A percentile compares a stretch with the other conserved stretches of the same genome.
These are phyloP conservation scores for Trichoderma atrobrunneum DNA, from an alignment of 2,329 filamentous ascomycete species.

Conservation along the genomic window DNA sequence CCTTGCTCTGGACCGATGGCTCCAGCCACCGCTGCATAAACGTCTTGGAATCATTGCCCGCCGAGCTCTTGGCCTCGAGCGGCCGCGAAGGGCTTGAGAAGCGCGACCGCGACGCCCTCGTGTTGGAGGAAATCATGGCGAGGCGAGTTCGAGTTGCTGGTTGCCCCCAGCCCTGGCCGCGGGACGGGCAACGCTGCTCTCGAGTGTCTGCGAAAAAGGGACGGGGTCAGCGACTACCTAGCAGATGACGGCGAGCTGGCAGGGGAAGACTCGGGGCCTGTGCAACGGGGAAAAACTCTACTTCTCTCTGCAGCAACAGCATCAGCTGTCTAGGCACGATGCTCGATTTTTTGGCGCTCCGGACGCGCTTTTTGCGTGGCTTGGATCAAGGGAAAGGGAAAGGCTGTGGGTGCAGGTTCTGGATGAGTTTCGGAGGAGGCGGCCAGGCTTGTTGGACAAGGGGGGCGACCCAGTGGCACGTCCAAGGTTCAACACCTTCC, in stretches of 20 bases:
- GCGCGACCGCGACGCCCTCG: constrained; percentile 53
- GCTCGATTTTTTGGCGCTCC: constrained; percentile 24
- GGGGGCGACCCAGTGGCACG: constrained; percentile 24
- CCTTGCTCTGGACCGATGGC: constrained; percentile 55
- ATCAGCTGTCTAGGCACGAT: constrained; percentile 35
- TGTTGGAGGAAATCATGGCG: constrained; percentile 43
- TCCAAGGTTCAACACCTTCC: constrained; percentile 21
- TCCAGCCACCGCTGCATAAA: constrained; percentile 60
- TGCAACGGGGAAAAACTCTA: constrained; percentile 19
- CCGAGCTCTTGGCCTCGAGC: constrained; percentile 38
- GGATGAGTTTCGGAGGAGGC: constrained; percentile 27
- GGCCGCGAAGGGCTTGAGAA: constrained; percentile 53
- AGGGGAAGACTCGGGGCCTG: background rate
- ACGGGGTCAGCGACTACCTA: constrained; percentile 23
- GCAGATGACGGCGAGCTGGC: constrained; percentile 6
- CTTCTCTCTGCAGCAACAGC: constrained; percentile 32
- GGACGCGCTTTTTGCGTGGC: constrained; percentile 33
- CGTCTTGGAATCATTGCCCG: constrained; percentile 40
- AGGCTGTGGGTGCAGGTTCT: constrained; percentile 25
- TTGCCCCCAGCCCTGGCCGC: constrained; percentile 24
- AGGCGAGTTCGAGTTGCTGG: constrained; percentile 17
- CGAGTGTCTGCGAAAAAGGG: constrained; percentile 25
- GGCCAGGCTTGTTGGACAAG: constrained; percentile 27
- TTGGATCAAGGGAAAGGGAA: constrained; percentile 27
- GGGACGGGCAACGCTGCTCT: constrained; percentile 31